phyloP scores from a whole-genome alignment of 2,329 filamentous ascomycete genomes.

The Penicillium sp. region DNA sequence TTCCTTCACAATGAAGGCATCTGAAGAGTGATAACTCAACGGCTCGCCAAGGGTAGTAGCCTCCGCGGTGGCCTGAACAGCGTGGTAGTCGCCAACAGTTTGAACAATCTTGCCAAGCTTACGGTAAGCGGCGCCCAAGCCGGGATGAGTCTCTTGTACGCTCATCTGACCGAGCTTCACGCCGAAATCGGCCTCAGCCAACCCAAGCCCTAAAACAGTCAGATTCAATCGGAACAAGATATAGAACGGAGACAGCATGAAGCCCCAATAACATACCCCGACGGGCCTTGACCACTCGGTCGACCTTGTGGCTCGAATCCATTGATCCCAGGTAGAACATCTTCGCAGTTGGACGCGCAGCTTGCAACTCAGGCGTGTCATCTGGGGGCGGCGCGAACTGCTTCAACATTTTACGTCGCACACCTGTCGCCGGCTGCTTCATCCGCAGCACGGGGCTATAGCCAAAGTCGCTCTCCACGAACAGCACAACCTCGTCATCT shows the following conservation, averaged over 20 bases:
- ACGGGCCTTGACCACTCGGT: constrained; percentile 86
- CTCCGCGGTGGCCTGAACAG: constrained; percentile 93
- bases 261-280: constrained; percentile 61
- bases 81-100: constrained; percentile 90
- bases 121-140: constrained; percentile 83
- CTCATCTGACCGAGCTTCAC: constrained; percentile 84
- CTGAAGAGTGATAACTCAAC: constrained; percentile 89
- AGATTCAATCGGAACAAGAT: background rate
- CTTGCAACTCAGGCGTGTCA: constrained; percentile 90
- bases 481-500: constrained; percentile 95
- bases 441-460: constrained; percentile 94
- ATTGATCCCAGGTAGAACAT: constrained; percentile 92
- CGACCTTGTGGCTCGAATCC: constrained; percentile 96
- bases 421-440: constrained; percentile 94
- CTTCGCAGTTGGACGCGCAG: constrained; percentile 87
- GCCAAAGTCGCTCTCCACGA: constrained; percentile 98
- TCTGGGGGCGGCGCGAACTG: constrained; percentile 97
- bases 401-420: constrained; percentile 92
- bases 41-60: constrained; percentile 92
- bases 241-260: background rate
- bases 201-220: constrained; percentile 67
- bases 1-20: constrained; percentile 97
- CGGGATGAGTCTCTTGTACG: constrained; percentile 84
- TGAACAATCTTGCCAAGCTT: constrained; percentile 94
- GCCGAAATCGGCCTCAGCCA: constrained; percentile 89